Conservation (phyloP, 441 rosid species). For the Kokia cookei region DNA sequence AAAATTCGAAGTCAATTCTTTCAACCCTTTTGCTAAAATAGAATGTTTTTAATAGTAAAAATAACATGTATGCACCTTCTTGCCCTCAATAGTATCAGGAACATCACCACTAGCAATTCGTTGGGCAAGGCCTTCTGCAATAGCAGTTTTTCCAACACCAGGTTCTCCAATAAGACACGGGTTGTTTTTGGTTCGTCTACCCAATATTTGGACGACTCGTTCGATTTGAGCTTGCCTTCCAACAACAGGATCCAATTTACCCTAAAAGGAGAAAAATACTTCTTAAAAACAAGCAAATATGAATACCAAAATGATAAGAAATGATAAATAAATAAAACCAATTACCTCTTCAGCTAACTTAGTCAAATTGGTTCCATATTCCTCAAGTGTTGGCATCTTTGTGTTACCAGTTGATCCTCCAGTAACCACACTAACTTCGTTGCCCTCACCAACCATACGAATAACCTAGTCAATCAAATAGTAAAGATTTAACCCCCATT, state of each 20-base stretch:
- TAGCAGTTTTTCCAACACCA: slow-evolving; percentile 99
- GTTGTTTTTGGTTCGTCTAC: slow-evolving; percentile 89
- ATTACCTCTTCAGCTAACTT: slow-evolving; percentile 95
- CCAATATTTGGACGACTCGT: slow-evolving; percentile 85
- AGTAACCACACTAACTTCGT: slow-evolving; percentile 71
- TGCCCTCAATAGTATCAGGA: slow-evolving; percentile 85
- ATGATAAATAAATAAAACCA: not conserved
- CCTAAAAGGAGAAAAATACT: slow-evolving; percentile 37
- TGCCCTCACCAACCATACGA: slow-evolving; percentile 96
- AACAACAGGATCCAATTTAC: slow-evolving; percentile 93
- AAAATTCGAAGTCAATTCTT: not conserved
- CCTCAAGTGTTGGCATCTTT: slow-evolving; percentile 99
- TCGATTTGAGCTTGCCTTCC: slow-evolving; percentile 91
- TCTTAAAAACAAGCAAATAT: not conserved
- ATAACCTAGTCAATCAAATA: slow-evolving; percentile 53
- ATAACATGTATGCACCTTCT: slow-evolving; percentile 41
- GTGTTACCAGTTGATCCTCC: slow-evolving; percentile 73
- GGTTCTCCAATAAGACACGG: slow-evolving; percentile 99
- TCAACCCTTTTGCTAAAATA: not conserved
- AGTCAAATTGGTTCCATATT: slow-evolving; percentile 96
- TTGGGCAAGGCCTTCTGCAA: slow-evolving; percentile 94
- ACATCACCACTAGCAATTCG: slow-evolving; percentile 83
- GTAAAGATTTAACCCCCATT: not conserved
- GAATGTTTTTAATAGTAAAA: not conserved
- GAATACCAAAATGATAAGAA: not conserved